Base-by-base conservation (phyloP, 305 asterid species). In the Rubia tinctorum region DNA sequence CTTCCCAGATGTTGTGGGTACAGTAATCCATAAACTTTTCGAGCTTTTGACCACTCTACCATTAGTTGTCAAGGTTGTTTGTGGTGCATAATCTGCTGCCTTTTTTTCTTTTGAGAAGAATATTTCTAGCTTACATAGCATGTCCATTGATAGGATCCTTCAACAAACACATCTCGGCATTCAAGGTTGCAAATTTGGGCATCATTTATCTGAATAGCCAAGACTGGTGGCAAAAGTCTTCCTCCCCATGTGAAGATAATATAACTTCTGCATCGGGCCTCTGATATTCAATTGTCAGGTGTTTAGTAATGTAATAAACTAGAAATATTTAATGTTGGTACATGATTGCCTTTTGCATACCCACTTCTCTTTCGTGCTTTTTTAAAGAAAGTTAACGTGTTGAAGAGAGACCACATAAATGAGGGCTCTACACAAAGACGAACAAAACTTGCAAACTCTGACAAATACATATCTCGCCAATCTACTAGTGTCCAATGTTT, bases 321-420 rank as follows among this genome's bases (percentile, higher is more conserved):
- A 58, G 66, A 25, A 20, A 47, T 37, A 25, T 47, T 18, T 6
- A 17, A 25, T 55, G 14, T 53, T 47, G 60, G 43, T 17, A 9
- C 40, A n/a, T n/a, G 42, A 83, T 82, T 75, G 81, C 88, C 87
- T 86, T 87, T 91, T 63, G 87, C 84, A 55, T 56, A 77, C 77
- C 96, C 98, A 86, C 99, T 92, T 82, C 99, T 88, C 88, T 95
- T 95, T 71, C 90, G 90, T 76, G 99, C 98, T 88, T 87, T 92
- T 86, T 92, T 98, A 68, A 95, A 95, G 86, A 95, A 95, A 62
- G 98, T 95, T 49, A 90, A 89, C 17, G 88, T 84, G 84, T 95
- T 98, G 84, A 89, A 95, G 72, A 92, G 74, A 34, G 98, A 92
- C 99, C 99, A 95, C 98, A 92, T 92, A 77, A 86, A 87, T 73